A percentile compares a stretch with the other conserved stretches of the same genome.
These are phyloP conservation scores for Solanum aculeatissimum DNA, from an alignment of 305 asterid species.

Conservation along the genomic window DNA sequence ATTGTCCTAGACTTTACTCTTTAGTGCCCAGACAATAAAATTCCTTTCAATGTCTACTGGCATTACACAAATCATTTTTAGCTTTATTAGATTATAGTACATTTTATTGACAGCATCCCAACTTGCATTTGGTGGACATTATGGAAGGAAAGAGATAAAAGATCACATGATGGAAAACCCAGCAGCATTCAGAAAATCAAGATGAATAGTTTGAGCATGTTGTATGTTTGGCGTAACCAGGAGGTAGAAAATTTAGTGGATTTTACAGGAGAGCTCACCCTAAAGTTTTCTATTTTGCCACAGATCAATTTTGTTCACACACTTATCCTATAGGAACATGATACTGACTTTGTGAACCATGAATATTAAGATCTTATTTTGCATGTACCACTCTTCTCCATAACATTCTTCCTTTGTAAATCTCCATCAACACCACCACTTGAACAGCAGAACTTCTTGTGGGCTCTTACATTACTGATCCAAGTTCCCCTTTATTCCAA, in stretches of 20 bases:
- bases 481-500: not conserved
- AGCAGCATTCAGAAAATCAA: too few relatives aligned
- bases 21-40: not conserved
- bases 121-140: too few relatives aligned
- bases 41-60: not conserved
- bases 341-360: not conserved
- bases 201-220: too few relatives aligned
- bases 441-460: not conserved
- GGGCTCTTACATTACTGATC: not conserved
- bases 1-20: not conserved
- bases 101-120: not conserved
- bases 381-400: not conserved
- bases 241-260: too few relatives aligned
- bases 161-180: too few relatives aligned
- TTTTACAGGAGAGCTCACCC: not conserved
- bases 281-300: not conserved
- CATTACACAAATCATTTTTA: not conserved
- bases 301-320: not conserved
- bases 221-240: too few relatives aligned
- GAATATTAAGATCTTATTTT: not conserved
- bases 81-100: not conserved
- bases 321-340: not conserved
- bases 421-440: not conserved
- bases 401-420: not conserved
- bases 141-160: too few relatives aligned